phyloP scores from a whole-genome alignment of 2,329 filamentous ascomycete species.

The Pestalotiopsis sp. region DNA sequence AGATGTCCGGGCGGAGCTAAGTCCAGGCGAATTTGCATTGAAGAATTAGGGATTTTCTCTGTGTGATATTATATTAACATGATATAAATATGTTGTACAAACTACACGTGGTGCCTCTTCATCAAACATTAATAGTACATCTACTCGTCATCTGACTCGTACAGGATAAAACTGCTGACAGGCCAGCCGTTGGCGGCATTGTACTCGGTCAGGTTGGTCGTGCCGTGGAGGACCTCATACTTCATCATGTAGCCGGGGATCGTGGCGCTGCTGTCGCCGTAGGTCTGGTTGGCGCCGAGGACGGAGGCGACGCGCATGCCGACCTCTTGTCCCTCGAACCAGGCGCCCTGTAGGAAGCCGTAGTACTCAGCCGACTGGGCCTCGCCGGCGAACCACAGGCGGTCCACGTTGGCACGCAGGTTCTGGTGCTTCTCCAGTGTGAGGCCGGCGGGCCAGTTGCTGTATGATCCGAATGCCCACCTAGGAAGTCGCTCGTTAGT shows the following conservation, averaged over 20 bases:
- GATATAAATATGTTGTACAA: not conserved
- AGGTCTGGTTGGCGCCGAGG: conserved; percentile 19
- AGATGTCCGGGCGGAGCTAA: conserved; percentile 28
- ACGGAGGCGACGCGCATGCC: conserved; percentile 45
- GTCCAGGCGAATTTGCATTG: too few species aligned
- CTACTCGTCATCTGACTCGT: conserved; percentile 1
- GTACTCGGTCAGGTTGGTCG: conserved; percentile 35
- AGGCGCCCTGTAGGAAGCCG: conserved; percentile 67
- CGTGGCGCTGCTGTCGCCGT: not conserved
- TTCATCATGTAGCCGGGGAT: conserved; percentile 25
- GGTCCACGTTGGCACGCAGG: conserved; percentile 62
- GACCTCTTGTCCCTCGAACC: conserved; percentile 55
- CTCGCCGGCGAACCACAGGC: conserved; percentile 68
- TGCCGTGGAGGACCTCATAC: conserved; percentile 36
- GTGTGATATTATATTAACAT: not conserved
- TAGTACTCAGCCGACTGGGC: conserved; percentile 64
- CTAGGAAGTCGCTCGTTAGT: conserved; percentile 9
- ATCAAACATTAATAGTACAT: not conserved
- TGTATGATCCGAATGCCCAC: conserved; percentile 63
- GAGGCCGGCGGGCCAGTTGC: conserved; percentile 67
- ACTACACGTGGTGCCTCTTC: not conserved
- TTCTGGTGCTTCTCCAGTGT: conserved; percentile 69
- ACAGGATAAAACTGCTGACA: conserved; percentile 5
- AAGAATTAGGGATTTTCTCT: too few species aligned
- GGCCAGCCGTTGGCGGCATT: conserved; percentile 14